phyloP scores from a whole-genome alignment of 176 grass and related monocot species.

The Oryza glaberrima region DNA sequence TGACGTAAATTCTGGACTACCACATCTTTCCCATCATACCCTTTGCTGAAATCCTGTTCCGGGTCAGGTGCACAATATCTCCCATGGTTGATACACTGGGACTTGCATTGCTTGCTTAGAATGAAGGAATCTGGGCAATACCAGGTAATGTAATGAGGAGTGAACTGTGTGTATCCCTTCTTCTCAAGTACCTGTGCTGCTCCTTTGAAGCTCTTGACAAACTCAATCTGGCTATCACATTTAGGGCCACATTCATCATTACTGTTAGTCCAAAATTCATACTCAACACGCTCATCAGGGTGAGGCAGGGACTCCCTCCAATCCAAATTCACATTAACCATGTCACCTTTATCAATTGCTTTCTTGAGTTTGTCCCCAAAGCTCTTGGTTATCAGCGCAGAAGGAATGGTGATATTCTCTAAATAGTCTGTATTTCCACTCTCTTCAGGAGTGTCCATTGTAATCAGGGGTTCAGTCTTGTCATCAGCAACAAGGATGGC shows the following conservation, averaged over 20 bases:
- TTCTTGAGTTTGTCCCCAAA: slow-evolving; percentile 71
- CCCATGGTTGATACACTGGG: slow-evolving; percentile 82
- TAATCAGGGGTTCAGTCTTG: slow-evolving; percentile 71
- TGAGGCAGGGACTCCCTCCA: slow-evolving; percentile 79
- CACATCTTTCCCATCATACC: slow-evolving; percentile 87
- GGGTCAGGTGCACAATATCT: slow-evolving; percentile 82
- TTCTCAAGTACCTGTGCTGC: slow-evolving; percentile 73
- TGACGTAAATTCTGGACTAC: slow-evolving; percentile 76
- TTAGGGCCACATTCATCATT: slow-evolving; percentile 81
- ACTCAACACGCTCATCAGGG: slow-evolving; percentile 75
- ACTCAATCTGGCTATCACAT: slow-evolving; percentile 76
- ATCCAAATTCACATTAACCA: slow-evolving; percentile 89
- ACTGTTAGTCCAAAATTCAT: slow-evolving; percentile 83
- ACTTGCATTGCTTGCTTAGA: slow-evolving; percentile 79
- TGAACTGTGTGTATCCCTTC: slow-evolving; percentile 80
- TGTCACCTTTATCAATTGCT: slow-evolving; percentile 61
- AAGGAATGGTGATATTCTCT: slow-evolving; percentile 77
- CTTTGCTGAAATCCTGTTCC: slow-evolving; percentile 79
- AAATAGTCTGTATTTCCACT: slow-evolving; percentile 52
- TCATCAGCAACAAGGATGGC: slow-evolving; percentile 77
- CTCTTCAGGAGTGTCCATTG: slow-evolving; percentile 72
- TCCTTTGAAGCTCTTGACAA: slow-evolving; percentile 80
- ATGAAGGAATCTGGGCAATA: slow-evolving; percentile 77
- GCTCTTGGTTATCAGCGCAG: slow-evolving; percentile 65
- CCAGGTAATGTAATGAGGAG: slow-evolving; percentile 95